Evolutionary conservation across 2,329 filamentous ascomycete genomes (phyloP).

Genomic region (Aspergillus costaricaensis): DNA sequence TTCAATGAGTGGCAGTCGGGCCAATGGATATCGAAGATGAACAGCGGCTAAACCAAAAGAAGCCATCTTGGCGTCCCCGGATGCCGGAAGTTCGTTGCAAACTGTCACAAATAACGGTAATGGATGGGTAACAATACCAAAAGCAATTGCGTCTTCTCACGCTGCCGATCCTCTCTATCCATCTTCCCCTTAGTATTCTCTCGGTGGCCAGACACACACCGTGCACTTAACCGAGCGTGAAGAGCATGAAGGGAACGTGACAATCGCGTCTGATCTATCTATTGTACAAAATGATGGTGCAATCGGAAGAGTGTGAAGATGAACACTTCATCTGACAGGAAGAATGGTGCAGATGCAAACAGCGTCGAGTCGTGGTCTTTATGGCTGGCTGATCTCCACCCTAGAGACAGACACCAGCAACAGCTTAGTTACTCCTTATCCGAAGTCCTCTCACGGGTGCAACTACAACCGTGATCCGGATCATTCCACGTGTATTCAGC

Average conservation of each 20-base stretch:
- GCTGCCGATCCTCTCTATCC: neutral
- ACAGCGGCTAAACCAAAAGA: neutral
- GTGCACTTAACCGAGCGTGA: too few relatives aligned
- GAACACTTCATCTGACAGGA: neutral
- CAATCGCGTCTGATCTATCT: neutral
- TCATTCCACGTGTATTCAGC: neutral
- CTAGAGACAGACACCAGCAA: neutral
- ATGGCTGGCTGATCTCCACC: too few relatives aligned
- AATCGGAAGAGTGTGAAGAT: neutral
- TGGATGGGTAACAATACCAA: slow-evolving; percentile 1
- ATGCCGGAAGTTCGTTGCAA: slow-evolving; percentile 13
- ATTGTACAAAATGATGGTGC: neutral
- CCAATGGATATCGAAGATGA: neutral
- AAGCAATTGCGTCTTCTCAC: neutral
- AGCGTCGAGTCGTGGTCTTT: neutral
- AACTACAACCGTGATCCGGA: neutral
- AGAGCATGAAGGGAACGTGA: too few relatives aligned
- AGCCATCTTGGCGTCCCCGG: neutral
- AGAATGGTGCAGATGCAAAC: neutral
- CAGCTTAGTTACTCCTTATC: neutral
- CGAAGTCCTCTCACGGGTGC: neutral
- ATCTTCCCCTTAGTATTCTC: neutral
- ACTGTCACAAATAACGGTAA: neutral
- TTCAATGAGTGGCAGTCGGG: rapidly evolving
- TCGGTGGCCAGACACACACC: neutral